phyloP scores from a whole-genome alignment of 805 yeast species.

The Wickerhamiella vanderwaltii region DNA sequence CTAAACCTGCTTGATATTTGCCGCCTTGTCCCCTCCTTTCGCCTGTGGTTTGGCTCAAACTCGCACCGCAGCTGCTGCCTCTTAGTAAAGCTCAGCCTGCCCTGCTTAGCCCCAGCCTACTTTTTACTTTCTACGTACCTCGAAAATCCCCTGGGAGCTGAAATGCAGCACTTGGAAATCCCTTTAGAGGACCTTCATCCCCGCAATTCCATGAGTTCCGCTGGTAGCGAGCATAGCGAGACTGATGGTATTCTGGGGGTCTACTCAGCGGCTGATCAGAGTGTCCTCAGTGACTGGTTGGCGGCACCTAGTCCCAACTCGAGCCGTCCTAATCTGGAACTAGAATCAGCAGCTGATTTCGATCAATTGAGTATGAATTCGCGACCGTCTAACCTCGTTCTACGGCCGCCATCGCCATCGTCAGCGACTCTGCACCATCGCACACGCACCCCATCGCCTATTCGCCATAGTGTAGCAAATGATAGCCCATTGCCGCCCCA shows the following conservation, averaged over 20 bases:
- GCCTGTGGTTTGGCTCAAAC: too few relatives aligned
- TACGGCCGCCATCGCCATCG: too few relatives aligned
- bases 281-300: slow-evolving; percentile 9
- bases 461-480: neutral
- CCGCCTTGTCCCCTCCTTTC: too few relatives aligned
- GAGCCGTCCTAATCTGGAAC: neutral
- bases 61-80: too few relatives aligned
- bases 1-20: too few relatives aligned
- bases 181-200: slow-evolving; percentile 7
- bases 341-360: neutral
- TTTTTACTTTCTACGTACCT: too few relatives aligned
- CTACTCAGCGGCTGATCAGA: slow-evolving; percentile 1
- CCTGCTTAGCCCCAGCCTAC: too few relatives aligned
- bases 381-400: too few relatives aligned
- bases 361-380: too few relatives aligned
- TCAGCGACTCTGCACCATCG: neutral
- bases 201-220: neutral
- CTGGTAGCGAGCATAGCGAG: neutral
- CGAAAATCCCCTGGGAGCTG: neutral
- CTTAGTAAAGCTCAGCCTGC: too few relatives aligned
- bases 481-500: slow-evolving; percentile 1
- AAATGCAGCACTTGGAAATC: slow-evolving; percentile 10
- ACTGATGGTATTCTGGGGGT: slow-evolving; percentile 10
- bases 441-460: neutral
- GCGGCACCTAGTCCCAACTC: neutral